These are phyloP conservation scores for Lodderomyces jiufengensis DNA, from an alignment of 1,139 yeast genomes.

Conservation along the genomic window DNA sequence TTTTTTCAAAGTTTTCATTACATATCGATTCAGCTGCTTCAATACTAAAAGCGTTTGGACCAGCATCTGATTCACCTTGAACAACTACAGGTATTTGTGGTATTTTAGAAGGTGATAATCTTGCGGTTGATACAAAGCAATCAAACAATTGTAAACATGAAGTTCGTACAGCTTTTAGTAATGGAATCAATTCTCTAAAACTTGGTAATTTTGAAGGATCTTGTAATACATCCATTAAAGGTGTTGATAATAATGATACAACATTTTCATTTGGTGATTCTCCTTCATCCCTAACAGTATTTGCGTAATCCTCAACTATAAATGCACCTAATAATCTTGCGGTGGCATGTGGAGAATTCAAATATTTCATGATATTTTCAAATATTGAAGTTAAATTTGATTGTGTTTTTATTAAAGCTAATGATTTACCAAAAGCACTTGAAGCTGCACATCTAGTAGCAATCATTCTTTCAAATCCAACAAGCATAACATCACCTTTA, in stretches of 20 bases:
- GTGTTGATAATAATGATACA: constrained; percentile 24
- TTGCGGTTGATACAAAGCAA: constrained; percentile 73
- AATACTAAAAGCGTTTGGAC: constrained; percentile 86
- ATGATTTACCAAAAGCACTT: constrained; percentile 67
- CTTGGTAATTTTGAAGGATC: constrained; percentile 47
- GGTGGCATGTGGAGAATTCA: constrained; percentile 69
- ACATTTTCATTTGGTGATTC: constrained; percentile 11
- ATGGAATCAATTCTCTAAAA: constrained; percentile 85
- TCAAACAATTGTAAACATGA: constrained; percentile 82
- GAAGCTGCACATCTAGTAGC: constrained; percentile 78
- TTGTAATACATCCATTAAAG: constrained; percentile 35
- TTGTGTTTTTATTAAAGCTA: constrained; percentile 52
- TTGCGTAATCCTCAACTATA: constrained; percentile 70
- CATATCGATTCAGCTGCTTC: constrained; percentile 72
- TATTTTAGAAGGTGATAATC: constrained; percentile 67
- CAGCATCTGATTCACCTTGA: constrained; percentile 93
- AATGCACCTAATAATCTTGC: constrained; percentile 72
- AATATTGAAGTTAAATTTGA: constrained; percentile 34
- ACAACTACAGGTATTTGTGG: constrained; percentile 87
- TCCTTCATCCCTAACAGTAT: constrained; percentile 22
- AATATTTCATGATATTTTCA: constrained; percentile 35
- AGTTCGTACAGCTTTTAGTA: constrained; percentile 78
- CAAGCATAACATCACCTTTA: constrained; percentile 84
- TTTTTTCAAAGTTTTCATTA: constrained; percentile 61
- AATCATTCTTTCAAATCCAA: constrained; percentile 72